Percentiles rank a stretch among this genome's conserved stretches.
Evolutionary conservation across 2,329 filamentous ascomycete species (phyloP).

Genomic region (Colletotrichum liaoningense): DNA sequence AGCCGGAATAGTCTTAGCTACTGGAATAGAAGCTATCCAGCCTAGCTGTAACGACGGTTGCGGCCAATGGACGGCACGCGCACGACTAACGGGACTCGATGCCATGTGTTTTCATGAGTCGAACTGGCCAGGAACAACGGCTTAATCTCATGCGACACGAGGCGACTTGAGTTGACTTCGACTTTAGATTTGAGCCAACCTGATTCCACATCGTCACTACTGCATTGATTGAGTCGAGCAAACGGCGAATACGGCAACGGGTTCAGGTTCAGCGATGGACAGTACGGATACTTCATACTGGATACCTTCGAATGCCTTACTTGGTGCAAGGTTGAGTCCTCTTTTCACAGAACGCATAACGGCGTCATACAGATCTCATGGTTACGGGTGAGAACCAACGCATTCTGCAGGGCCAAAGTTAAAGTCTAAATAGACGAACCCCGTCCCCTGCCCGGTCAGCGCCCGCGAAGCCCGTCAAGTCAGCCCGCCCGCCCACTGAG

Average conservation of each 20-base stretch:
- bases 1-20: constrained; percentile 3
- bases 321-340: neutral
- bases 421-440: constrained; percentile 9
- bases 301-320: no score
- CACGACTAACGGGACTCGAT: constrained; percentile 11
- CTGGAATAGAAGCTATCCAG: neutral
- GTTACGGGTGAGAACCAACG: neutral
- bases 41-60: neutral
- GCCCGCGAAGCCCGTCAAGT: constrained; percentile 1
- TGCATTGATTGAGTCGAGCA: neutral
- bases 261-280: no score
- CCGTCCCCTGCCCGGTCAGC: neutral
- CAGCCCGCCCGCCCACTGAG: neutral
- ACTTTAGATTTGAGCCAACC: neutral
- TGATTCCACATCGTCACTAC: neutral
- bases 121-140: constrained; percentile 6
- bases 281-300: no score
- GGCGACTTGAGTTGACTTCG: constrained; percentile 25
- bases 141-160: constrained; percentile 20
- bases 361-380: constrained; percentile 29
- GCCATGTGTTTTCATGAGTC: constrained; percentile 18
- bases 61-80: neutral
- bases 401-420: constrained; percentile 12
- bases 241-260: neutral
- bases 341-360: constrained; percentile 18